These are phyloP conservation scores for Herpetomonas samuelpessoai DNA, from an alignment of 208 protist species.

Conservation along the genomic window DNA sequence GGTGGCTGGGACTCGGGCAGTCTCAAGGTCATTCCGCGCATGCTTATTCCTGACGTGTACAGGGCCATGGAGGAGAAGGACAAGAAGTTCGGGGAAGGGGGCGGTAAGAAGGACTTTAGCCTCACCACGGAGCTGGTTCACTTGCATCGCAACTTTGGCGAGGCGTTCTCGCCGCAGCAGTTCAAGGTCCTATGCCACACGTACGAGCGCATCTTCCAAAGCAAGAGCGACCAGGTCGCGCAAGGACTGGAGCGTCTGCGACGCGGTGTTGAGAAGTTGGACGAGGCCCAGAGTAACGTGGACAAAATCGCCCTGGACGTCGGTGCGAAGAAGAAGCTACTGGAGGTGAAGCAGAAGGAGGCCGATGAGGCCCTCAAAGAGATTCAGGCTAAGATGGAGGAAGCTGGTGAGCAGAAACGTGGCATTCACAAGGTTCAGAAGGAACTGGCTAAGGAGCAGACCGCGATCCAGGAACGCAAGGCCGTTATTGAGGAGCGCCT, in stretches of 20 bases:
- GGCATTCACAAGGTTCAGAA: constrained; percentile 94
- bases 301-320: constrained; percentile 93
- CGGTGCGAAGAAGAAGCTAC: constrained; percentile 78
- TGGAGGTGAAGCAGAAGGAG: constrained; percentile 93
- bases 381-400: constrained; percentile 96
- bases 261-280: constrained; percentile 94
- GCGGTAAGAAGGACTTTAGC: constrained; percentile 83
- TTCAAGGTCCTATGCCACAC: constrained; percentile 92
- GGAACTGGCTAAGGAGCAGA: constrained; percentile 92
- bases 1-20: constrained; percentile 90
- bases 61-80: constrained; percentile 63
- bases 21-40: constrained; percentile 88
- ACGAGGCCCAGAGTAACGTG: constrained; percentile 94
- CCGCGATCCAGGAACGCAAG: constrained; percentile 84
- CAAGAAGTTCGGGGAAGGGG: constrained; percentile 17
- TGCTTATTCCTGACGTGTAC: constrained; percentile 84
- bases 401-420: constrained; percentile 90
- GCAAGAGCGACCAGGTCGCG: constrained; percentile 71
- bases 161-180: constrained; percentile 87
- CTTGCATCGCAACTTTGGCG: constrained; percentile 70
- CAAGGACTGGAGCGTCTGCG: constrained; percentile 77
- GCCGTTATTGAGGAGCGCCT: constrained; percentile 93
- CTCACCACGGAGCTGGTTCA: constrained; percentile 87
- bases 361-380: constrained; percentile 95
- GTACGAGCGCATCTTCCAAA: constrained; percentile 82